Evolutionary conservation across 768 basidiomycete species (phyloP).

Genomic region (Collybia sordida): DNA sequence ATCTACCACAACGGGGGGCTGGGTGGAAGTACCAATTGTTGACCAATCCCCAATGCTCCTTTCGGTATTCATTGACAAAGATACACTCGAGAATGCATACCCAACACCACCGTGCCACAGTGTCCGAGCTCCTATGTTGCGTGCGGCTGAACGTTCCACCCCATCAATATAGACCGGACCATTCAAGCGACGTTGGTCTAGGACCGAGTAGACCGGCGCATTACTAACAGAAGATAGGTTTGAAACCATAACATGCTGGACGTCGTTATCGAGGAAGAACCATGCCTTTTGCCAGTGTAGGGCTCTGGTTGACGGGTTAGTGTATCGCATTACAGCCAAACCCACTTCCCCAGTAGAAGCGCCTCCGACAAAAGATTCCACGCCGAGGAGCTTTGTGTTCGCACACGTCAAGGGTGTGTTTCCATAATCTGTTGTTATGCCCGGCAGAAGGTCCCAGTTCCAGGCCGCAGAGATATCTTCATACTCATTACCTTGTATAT

Average conservation of each 20-base stretch:
- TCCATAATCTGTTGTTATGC: slow-evolving; percentile 65
- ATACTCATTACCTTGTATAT: slow-evolving; percentile 66
- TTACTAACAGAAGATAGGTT: slow-evolving; percentile 41
- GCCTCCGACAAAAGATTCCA: slow-evolving; percentile 65
- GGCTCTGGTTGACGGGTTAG: slow-evolving; percentile 56
- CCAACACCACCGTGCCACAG: slow-evolving; percentile 70
- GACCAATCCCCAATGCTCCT: slow-evolving; percentile 60
- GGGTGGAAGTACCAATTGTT: slow-evolving; percentile 57
- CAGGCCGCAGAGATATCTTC: slow-evolving; percentile 71
- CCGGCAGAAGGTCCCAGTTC: slow-evolving; percentile 81
- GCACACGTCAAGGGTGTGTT: slow-evolving; percentile 54
- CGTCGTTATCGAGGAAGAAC: slow-evolving; percentile 69
- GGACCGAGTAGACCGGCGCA: slow-evolving; percentile 49
- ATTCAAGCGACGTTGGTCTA: slow-evolving; percentile 59
- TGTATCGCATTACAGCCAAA: slow-evolving; percentile 65
- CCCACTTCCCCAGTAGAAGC: slow-evolving; percentile 59
- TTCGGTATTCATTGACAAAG: slow-evolving; percentile 35
- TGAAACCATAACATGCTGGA: slow-evolving; percentile 63
- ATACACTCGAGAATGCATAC: slow-evolving; percentile 33
- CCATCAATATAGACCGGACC: slow-evolving; percentile 49
- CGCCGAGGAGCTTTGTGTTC: slow-evolving; percentile 40
- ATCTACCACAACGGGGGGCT: slow-evolving; percentile 54
- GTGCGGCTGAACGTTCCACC: neutral
- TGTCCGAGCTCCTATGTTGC: slow-evolving; percentile 24
- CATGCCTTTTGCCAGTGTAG: slow-evolving; percentile 69